Base-by-base conservation (phyloP, 2,329 filamentous ascomycete species). In the Pseudocercospora fuligena region DNA sequence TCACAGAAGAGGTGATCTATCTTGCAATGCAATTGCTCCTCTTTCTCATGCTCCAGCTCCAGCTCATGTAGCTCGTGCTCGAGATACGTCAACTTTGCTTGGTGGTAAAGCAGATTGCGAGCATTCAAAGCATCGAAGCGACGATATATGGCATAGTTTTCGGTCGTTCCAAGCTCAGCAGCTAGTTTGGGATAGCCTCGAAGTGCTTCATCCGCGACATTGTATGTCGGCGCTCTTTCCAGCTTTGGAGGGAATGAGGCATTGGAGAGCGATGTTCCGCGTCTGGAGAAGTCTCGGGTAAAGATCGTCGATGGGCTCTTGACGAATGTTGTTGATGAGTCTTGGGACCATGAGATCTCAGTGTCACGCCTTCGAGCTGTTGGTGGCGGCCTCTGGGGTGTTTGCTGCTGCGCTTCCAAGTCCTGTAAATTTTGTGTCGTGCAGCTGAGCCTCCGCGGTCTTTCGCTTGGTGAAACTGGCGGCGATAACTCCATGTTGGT, bases 71-170 rank as follows among this genome's bases (percentile, higher is more conserved):
- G 68, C 47, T 73, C 63, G 43, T 71, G 66, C 61, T 75, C 73
- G 12, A 74, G 56, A 36, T 70, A 53, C 2, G 69, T 57, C 51
- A 74, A 57, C 67, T 75, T 70, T 29, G 72, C 72, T 63, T 75
- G 72, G 12, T 72, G 64, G 65, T 75, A 75, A 21, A 75, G 66
- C 25, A 75, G 51, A 47, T 72, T 73, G 12, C 72, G 65, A 21
- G 71, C 67, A 53, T 73, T 73, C 11, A 75, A 63, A 9, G 67
- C 61, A 2, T 67, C 66, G 47, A 75, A 75, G 3, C 72, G 61
- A 14, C 67, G 64, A 57, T 72, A 75, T 29, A 75, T 72, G 2
- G 69, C 70, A 53, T 71, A 70, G 14, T 69, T 67, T 16, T 68
- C 65, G 12, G 62, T 31, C 11, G 63, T 65, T 11, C 72, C 69